Conservation (phyloP, 2,329 filamentous ascomycete genomes). For the Zymoseptoria brevis region DNA sequence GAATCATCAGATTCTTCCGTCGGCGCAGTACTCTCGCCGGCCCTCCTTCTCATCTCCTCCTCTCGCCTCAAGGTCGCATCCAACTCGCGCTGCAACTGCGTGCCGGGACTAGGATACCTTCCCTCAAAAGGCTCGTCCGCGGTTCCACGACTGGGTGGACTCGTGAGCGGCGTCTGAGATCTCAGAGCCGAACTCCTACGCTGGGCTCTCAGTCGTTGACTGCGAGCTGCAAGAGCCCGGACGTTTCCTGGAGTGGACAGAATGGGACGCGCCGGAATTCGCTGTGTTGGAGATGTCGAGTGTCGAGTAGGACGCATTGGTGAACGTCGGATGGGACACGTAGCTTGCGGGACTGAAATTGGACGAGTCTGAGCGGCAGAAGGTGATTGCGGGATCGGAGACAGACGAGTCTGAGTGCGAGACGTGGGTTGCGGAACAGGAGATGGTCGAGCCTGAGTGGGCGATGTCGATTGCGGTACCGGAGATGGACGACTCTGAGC, state of each 20-base stretch:
- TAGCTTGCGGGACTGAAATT: background rate
- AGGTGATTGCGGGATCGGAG: too few species aligned
- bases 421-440: background rate
- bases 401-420: background rate
- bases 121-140: background rate
- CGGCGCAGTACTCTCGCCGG: too few species aligned
- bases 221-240: background rate
- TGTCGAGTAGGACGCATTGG: background rate
- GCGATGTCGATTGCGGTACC: background rate
- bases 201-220: background rate
- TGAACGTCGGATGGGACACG: background rate
- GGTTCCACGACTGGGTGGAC: background rate
- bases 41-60: background rate
- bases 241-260: background rate
- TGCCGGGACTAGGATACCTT: background rate
- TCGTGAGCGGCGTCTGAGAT: background rate
- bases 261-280: background rate
- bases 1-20: too few species aligned
- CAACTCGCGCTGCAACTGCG: background rate
- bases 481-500: background rate
- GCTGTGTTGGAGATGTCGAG: background rate
- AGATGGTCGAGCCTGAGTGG: background rate
- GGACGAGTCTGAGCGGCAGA: background rate
- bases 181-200: background rate
- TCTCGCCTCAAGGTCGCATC: background rate